phyloP scores from a whole-genome alignment of 2,329 filamentous ascomycete species.

The Paraphoma chrysanthemicola region DNA sequence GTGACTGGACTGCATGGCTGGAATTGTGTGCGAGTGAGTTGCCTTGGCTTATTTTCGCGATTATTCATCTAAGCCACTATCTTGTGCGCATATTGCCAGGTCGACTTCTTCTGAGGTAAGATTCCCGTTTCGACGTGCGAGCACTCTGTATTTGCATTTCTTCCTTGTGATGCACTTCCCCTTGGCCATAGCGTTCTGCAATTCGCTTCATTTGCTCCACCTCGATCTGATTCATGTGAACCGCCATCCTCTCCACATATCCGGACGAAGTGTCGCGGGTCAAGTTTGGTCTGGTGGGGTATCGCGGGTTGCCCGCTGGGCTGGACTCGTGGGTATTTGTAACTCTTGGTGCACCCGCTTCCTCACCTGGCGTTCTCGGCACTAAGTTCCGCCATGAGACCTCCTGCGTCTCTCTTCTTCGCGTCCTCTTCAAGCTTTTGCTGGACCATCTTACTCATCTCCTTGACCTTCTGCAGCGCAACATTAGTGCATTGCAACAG shows the following conservation, averaged over 20 bases:
- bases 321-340: slow-evolving; percentile 22
- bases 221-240: background rate
- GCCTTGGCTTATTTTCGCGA: background rate
- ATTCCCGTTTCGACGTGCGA: background rate
- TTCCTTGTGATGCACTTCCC: background rate
- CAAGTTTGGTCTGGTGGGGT: slow-evolving; percentile 7
- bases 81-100: background rate
- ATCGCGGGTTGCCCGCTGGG: slow-evolving; percentile 8
- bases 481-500: slow-evolving; percentile 78
- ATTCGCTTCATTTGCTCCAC: background rate
- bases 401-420: slow-evolving; percentile 78
- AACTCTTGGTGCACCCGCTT: slow-evolving; percentile 13
- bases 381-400: slow-evolving; percentile 79
- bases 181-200: background rate
- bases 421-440: slow-evolving; percentile 77
- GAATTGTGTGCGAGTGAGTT: background rate
- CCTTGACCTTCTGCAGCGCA: slow-evolving; percentile 80
- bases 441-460: slow-evolving; percentile 77
- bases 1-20: background rate
- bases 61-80: slow-evolving; percentile 14
- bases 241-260: slow-evolving; percentile 1
- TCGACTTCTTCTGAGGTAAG: background rate
- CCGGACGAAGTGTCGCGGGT: slow-evolving; percentile 28
- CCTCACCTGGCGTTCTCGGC: slow-evolving; percentile 81
- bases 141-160: slow-evolving; percentile 5